A percentile compares a stretch with the other conserved stretches of the same genome.
phyloP scores from a whole-genome alignment of 805 yeast genomes.

The Candida quercuum region DNA sequence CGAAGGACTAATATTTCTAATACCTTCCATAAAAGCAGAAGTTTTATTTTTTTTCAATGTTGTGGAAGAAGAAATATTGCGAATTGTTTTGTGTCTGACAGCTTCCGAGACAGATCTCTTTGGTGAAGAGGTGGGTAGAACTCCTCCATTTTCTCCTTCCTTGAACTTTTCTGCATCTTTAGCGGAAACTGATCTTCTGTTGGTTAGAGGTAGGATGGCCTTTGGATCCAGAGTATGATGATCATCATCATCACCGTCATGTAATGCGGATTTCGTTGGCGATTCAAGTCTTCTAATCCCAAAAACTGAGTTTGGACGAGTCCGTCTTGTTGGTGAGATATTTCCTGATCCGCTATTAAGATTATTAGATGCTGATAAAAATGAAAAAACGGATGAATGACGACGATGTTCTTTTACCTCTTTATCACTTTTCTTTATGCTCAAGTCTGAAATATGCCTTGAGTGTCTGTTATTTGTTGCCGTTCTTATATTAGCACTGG shows the following conservation, averaged over 20 bases:
- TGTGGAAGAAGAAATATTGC: conserved; percentile 49
- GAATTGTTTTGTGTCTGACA: conserved; percentile 44
- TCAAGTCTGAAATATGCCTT: conserved; percentile 40
- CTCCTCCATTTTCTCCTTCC: too few relatives aligned
- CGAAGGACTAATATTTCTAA: conserved; percentile 65
- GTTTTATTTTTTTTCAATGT: conserved; percentile 39
- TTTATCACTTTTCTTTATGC: conserved; percentile 17
- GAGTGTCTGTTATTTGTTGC: conserved; percentile 26
- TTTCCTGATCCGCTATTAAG: conserved; percentile 1
- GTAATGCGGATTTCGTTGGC: conserved; percentile 5
- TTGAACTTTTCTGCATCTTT: conserved; percentile 35
- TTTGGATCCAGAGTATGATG: conserved; percentile 13
- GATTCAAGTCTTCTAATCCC: conserved; percentile 12
- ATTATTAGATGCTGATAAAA: conserved; percentile 25
- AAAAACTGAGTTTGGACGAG: conserved; percentile 13
- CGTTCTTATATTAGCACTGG: conserved; percentile 25
- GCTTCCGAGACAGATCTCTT: conserved; percentile 47
- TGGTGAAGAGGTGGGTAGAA: conserved; percentile 11
- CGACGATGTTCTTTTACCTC: conserved; percentile 42
- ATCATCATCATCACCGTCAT: conserved; percentile 2
- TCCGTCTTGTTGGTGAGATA: conserved; percentile 4
- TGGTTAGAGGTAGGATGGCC: conserved; percentile 14
- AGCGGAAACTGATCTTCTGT: conserved; percentile 48
- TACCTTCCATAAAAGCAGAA: conserved; percentile 85
- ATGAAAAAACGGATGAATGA: conserved; percentile 56